phyloP scores from a whole-genome alignment of 2,329 filamentous ascomycete genomes.

The Penicillium janthinellum region DNA sequence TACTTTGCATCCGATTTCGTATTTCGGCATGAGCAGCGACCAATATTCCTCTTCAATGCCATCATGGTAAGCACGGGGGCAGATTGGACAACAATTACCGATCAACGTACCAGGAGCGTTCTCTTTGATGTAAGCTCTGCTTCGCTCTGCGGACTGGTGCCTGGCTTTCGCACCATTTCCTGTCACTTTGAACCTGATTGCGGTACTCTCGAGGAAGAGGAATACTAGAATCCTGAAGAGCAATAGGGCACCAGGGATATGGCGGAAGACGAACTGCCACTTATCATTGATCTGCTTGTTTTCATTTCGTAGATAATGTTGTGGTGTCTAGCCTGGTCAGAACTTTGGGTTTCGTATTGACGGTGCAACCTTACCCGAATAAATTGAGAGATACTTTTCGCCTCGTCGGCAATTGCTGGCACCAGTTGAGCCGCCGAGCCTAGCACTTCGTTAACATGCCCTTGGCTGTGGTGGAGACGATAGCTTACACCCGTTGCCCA shows the following conservation, averaged over 20 bases:
- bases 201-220: conserved; percentile 14
- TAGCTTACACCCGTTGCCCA: conserved; percentile 20
- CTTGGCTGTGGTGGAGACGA: too few relatives aligned
- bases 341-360: neutral
- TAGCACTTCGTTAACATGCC: too few relatives aligned
- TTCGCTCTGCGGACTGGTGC: neutral
- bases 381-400: conserved; percentile 13
- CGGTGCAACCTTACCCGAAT: conserved; percentile 12
- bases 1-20: conserved; percentile 28
- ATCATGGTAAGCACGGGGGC: too few relatives aligned
- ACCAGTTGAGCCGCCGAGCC: conserved; percentile 20
- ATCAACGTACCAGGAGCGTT: conserved; percentile 10
- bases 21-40: conserved; percentile 20
- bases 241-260: conserved; percentile 8
- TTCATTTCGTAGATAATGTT: conserved; percentile 12
- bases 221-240: conserved; percentile 8
- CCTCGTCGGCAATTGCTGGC: conserved; percentile 11
- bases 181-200: conserved; percentile 5
- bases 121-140: conserved; percentile 8
- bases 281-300: conserved; percentile 1
- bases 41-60: conserved; percentile 17
- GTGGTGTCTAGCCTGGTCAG: conserved; percentile 9
- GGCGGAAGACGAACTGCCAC: conserved; percentile 8
- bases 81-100: too few relatives aligned
- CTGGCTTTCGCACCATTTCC: conserved; percentile 1